Evolutionary conservation across 2,329 filamentous ascomycete species (phyloP), one percentile per base, ranked within the genome.

Genomic region (Annulohypoxylon truncatum): DNA sequence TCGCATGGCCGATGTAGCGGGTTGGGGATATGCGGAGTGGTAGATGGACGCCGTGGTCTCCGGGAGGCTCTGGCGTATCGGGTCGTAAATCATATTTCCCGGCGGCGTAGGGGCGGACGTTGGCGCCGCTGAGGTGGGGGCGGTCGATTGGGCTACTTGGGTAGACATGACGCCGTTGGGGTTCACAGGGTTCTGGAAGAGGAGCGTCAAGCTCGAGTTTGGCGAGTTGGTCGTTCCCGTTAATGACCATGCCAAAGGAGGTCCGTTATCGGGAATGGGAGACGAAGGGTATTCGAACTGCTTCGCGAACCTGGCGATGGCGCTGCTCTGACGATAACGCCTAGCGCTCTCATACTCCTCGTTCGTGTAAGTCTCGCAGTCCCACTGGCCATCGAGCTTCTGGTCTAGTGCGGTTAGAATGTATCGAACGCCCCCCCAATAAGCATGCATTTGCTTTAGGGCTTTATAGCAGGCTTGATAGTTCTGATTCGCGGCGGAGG

Each of bases 381-480:
- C 93, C 78, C 90, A 92, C 35, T 95, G 92, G 0, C 93, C 93
- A 76, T 95, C 93, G 12, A 92, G 89, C 76, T 96, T 96, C 72
- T 96, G 93, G 72, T 96, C 92, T 9, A 97, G 81, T 0, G 93
- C 92, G 0, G 92, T 95, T 35, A 97, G 80, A 38, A 97, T 96
- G 75, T 97, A 97, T 61, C 92, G 90, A 24, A 93, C 90, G 6
- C 93, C 93, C 33, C 91, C 91, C 93, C 93, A 97, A 75, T 96
- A 96, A 0, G 86, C 85, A 71, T 96, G 89, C n/a, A 96, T 82
- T 47, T 92, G 89, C 71, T 94, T 89, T 9, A 97, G 79, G 0
- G 92, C 92, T 74, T 93, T 92, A 77, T 96, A 95, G 76, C 93
- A 97, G 7, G 90, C 85, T 75, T 95, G 92, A 71, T 97, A 97